Percentiles rank a stretch among this genome's conserved stretches.
phyloP scores from a whole-genome alignment of 106 monocot genomes.

The Acorus calamus region DNA sequence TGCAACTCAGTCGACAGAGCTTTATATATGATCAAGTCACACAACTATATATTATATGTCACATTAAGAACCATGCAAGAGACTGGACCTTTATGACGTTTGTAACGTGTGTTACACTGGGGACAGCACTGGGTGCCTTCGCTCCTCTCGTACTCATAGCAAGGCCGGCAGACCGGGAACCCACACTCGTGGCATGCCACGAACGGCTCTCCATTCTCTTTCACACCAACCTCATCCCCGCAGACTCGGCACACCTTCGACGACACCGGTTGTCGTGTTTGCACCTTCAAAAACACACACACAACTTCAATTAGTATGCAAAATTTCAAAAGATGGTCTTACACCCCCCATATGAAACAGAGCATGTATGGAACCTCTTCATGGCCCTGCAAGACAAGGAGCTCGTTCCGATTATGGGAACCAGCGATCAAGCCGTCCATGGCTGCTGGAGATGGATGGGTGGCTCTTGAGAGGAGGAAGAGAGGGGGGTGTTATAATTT shows the following conservation, averaged over 20 bases:
- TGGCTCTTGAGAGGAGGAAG: not conserved
- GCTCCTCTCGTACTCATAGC: constrained; percentile 59
- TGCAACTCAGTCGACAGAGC: not conserved
- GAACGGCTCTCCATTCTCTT: constrained; percentile 40
- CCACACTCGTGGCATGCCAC: constrained; percentile 62
- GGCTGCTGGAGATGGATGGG: not conserved
- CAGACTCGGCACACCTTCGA: constrained; percentile 41
- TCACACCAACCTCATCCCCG: constrained; percentile 43
- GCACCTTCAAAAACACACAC: not conserved
- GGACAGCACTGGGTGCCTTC: constrained; percentile 55
- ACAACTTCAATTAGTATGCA: not conserved
- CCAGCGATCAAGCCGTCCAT: constrained; percentile 62
- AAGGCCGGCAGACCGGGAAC: constrained; percentile 54
- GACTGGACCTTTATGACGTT: constrained; percentile 52
- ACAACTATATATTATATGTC: not conserved
- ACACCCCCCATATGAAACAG: not conserved
- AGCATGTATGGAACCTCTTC: constrained; percentile 29
- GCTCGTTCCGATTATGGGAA: constrained; percentile 37
- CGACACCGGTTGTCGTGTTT: constrained; percentile 6
- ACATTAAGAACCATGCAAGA: not conserved
- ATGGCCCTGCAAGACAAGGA: constrained; percentile 36
- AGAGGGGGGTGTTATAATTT: not conserved
- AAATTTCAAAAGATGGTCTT: not conserved
- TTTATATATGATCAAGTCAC: not conserved
- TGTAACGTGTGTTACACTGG: constrained; percentile 56